Evolutionary conservation across 306 rosid genomes (phyloP), one percentile per base, ranked within the genome.

Genomic region (Arachis hypogaea): DNA sequence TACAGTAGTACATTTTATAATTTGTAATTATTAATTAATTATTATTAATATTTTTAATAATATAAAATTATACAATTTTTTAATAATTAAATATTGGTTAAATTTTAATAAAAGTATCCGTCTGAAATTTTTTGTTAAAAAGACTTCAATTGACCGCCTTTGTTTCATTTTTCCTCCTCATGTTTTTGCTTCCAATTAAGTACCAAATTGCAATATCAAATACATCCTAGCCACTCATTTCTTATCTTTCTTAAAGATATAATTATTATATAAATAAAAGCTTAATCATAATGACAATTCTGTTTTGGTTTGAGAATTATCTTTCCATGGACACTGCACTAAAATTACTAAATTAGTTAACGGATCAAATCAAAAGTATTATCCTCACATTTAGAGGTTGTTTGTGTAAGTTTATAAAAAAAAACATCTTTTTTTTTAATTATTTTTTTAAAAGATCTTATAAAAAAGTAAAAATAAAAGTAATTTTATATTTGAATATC

Each of bases 321-420:
- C 63, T 69, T 33, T 7, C 40, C n/a, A 68, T 4, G 43, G 22
- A 69, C 54, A 18, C 41, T 10, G 40, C 0, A 3, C 38, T 43
- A 11, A 18, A 8, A 22, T 55, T 11, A 43, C 28, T 22, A 40
- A 42, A 12, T 59, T 59, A 14, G 50, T 9, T 4, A 6, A 40
- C 3, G 42, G 71, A 63, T 49, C n/a, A 62, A 62, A 73, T 51
- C 63, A 73, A 54, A 73, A 51, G 42, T 33, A 9, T 59, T 49
- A 36, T 47, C 36, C 7, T 46, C 45, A 29, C 22, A 45, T 59
- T 14, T 14, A 14, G 14, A 14, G 14, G 14, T 14, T 14, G 14
- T 14, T 14, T 14, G 14, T 14, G 14, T 14, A 14, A 14, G 14
- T 14, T 14, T 14, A 14, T 14, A 14, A 14, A 14, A 14, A 14